These are phyloP conservation scores for Saccharomyces hybrid DNA, from an alignment of 1,139 yeast genomes.

Conservation along the genomic window DNA sequence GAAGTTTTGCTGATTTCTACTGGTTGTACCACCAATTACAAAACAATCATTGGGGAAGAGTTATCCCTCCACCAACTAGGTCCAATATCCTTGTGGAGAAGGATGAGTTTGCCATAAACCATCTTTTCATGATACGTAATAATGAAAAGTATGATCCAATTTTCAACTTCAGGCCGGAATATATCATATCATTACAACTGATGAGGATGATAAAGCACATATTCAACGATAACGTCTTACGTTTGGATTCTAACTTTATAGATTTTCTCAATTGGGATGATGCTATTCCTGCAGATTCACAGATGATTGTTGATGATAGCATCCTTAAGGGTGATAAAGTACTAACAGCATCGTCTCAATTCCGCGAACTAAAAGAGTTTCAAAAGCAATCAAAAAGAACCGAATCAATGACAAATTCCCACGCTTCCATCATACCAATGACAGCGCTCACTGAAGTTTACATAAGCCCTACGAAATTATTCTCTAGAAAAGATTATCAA, in stretches of 20 bases:
- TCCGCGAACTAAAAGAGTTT: not conserved
- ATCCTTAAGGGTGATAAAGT: not conserved
- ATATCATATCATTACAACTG: slow-evolving; percentile 54
- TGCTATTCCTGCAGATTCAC: slow-evolving; percentile 14
- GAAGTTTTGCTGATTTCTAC: slow-evolving; percentile 69
- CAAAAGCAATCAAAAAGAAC: not conserved
- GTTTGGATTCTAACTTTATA: slow-evolving; percentile 61
- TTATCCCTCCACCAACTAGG: slow-evolving; percentile 75
- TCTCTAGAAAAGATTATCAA: not conserved
- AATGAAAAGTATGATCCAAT: not conserved
- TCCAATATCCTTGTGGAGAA: slow-evolving; percentile 76
- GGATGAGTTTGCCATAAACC: slow-evolving; percentile 33
- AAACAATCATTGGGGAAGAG: slow-evolving; percentile 73
- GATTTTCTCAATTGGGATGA: slow-evolving; percentile 48
- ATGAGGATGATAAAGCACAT: slow-evolving; percentile 75
- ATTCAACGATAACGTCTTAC: slow-evolving; percentile 45
- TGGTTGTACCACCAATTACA: slow-evolving; percentile 81
- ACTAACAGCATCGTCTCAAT: not conserved
- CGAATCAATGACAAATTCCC: not conserved
- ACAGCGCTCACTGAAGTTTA: not conserved
- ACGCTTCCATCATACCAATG: not conserved
- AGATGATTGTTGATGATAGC: not conserved
- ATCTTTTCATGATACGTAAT: not conserved
- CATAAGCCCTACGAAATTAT: not conserved
- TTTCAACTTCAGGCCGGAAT: slow-evolving; percentile 41